Conservation (phyloP, 2,329 filamentous ascomycete species). For the Cordyceps militaris region DNA sequence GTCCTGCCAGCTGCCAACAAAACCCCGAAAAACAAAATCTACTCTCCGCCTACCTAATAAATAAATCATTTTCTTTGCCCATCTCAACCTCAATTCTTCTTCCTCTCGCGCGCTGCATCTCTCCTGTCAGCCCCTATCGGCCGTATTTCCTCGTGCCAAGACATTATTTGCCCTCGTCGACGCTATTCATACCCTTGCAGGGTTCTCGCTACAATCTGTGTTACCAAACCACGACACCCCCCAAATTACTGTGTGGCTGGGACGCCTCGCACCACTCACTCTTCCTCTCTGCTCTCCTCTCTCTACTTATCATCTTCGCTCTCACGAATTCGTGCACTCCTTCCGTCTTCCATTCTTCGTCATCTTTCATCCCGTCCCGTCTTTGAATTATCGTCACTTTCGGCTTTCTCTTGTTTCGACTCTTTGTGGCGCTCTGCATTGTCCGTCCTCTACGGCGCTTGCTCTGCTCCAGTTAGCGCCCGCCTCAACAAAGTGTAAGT, state of each 20-base stretch:
- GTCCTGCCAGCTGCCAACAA: neutral
- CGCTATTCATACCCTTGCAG: slow-evolving; percentile 7
- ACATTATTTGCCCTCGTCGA: slow-evolving; percentile 5
- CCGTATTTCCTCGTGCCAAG: neutral
- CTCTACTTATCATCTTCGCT: neutral
- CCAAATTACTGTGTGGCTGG: slow-evolving; percentile 12
- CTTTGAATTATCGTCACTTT: slow-evolving; percentile 7
- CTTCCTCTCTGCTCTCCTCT: neutral
- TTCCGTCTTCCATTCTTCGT: neutral
- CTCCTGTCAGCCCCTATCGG: neutral
- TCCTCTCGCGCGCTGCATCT: neutral
- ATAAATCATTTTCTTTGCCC: neutral
- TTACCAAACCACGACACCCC: neutral
- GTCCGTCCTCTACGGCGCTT: neutral
- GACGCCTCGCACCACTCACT: neutral
- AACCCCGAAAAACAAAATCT: neutral
- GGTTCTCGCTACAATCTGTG: slow-evolving; percentile 5
- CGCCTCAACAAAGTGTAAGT: slow-evolving; percentile 11
- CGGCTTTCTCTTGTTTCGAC: neutral
- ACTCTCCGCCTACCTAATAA: neutral
- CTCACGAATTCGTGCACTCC: neutral
- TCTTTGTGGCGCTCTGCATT: neutral
- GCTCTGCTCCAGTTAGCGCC: slow-evolving; percentile 2
- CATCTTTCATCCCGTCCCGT: neutral
- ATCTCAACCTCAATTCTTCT: neutral